These are phyloP conservation scores for Emergomyces africanus DNA, from an alignment of 2,329 filamentous ascomycete species.

Conservation along the genomic window DNA sequence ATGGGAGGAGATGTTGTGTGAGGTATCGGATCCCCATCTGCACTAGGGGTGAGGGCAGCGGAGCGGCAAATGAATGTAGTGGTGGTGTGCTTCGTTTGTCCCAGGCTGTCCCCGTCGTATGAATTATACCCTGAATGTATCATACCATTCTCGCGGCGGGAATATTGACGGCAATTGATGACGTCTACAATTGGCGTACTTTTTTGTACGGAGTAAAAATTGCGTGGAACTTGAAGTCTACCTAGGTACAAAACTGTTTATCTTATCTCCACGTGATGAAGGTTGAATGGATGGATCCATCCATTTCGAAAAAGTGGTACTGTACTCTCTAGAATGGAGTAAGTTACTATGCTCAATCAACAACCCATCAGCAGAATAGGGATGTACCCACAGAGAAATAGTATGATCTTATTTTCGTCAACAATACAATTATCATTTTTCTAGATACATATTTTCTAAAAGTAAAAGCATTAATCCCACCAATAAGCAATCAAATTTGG, in stretches of 20 bases:
- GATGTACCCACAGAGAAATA: no score
- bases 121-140: not conserved
- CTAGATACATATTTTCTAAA: not conserved
- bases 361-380: no score
- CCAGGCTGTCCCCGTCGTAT: not conserved
- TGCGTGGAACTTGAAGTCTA: not conserved
- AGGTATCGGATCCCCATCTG: conserved; percentile 51
- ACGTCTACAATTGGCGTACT: not conserved
- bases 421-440: not conserved
- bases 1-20: conserved; percentile 40
- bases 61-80: not conserved
- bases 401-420: no score
- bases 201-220: no score
- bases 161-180: not conserved
- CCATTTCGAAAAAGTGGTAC: no score
- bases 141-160: not conserved
- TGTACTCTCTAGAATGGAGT: no score
- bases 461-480: not conserved
- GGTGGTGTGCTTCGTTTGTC: not conserved
- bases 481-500: not conserved
- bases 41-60: conserved; percentile 9
- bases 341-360: no score
- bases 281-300: no score
- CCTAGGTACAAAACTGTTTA: not conserved
- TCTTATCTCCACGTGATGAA: conserved; percentile 3